phyloP scores from a whole-genome alignment of 192 early-diverging fungal species.

The Gonapodya sp. region DNA sequence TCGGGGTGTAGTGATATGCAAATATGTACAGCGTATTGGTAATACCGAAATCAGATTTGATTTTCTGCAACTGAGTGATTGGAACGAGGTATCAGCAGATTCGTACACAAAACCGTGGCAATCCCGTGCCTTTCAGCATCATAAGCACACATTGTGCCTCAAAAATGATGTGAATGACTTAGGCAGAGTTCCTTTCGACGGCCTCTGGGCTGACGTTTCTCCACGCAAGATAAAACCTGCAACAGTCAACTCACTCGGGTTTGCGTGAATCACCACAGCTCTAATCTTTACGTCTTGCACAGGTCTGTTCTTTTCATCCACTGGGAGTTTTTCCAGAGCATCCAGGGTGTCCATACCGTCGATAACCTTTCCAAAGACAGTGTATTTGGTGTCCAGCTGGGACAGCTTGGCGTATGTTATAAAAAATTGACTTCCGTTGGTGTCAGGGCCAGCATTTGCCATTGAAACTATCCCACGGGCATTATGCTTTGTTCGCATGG shows the following conservation, averaged over 20 bases:
- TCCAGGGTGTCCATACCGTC: conserved; percentile 78
- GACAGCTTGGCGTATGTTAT: conserved; percentile 82
- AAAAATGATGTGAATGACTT: no score
- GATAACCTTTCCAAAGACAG: conserved; percentile 86
- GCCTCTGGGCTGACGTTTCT: no score
- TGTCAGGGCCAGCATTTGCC: conserved; percentile 85
- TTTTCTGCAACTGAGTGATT: not conserved
- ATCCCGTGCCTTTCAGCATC: no score
- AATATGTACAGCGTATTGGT: not conserved
- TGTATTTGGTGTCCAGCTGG: conserved; percentile 84
- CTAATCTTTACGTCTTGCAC: conserved; percentile 64
- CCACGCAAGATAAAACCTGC: no score
- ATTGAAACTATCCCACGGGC: conserved; percentile 80
- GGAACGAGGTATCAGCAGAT: not conserved
- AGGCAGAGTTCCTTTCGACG: no score
- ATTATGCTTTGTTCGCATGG: conserved; percentile 50
- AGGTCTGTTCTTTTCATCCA: conserved; percentile 73
- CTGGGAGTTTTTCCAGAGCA: conserved; percentile 75
- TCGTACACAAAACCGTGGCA: no score
- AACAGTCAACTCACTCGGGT: conserved; percentile 76
- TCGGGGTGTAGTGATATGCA: no score
- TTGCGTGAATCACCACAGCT: conserved; percentile 82
- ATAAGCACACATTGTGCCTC: no score
- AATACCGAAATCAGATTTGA: not conserved
- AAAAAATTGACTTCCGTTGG: conserved; percentile 69